Evolutionary conservation across 129 eudicot species (phyloP), one percentile per base, ranked within the genome.

Genomic region (Chrysanthemum makinoi): DNA sequence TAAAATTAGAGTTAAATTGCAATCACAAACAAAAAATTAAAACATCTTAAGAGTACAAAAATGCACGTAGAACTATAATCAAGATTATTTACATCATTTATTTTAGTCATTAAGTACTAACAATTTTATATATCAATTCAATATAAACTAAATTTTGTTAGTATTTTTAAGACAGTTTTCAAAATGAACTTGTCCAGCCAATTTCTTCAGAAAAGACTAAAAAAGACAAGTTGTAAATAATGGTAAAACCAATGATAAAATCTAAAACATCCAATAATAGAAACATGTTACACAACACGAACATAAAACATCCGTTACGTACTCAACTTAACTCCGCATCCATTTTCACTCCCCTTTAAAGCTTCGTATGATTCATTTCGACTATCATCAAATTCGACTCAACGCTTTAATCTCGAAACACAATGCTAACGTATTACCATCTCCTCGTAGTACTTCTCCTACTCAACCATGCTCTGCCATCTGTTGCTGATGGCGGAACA

Each of bases 401-500:
- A 6, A 2, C 1, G 11, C 4, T 14, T 52, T 9, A 51, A 39
- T 63, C 53, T 56, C 56, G 15, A 73, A 3, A 46, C 13, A 65
- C 52, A 65, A 54, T 6, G 44, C 35, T 35, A 48, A 49, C 13
- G 51, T 50, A n/a, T 4, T 49, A 48, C 75, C 66, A 16, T 13
- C n/a, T 62, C 58, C 66, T 74, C 58, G 46, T 13, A 7, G 22
- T 68, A 20, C 63, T 74, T 59, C 19, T 75, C 57, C 62, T 52
- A 5, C 20, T 55, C 54, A 62, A 75, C 55, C 48, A 79, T 33
- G 2, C 22, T 30, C 74, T 62, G 12, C 70, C 66, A 13, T 69
- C 66, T 54, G 43, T 12, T 10, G 68, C 64, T 9, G 57, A 13
- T 30, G 91, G 84, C 0, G 95, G 91, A 52, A 43, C 68, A 46